Conservation (phyloP, 2,329 filamentous ascomycete genomes). For the Ascosphaera pollenicola region DNA sequence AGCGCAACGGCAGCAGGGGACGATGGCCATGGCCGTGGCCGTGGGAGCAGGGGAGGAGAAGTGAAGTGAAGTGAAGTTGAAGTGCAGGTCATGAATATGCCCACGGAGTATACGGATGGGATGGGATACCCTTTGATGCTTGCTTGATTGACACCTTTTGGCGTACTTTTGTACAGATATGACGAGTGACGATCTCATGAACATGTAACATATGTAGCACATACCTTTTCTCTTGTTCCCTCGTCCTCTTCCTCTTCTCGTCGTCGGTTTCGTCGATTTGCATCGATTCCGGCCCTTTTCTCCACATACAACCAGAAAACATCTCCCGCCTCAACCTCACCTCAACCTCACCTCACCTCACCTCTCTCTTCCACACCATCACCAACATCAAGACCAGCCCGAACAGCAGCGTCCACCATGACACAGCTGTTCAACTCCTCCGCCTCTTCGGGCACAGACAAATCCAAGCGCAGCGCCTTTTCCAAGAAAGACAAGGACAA, state of each 20-base stretch:
- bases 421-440: constrained; percentile 21
- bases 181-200: no score
- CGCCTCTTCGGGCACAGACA: constrained; percentile 16
- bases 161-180: neutral
- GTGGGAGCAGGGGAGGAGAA: no score
- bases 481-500: constrained; percentile 23
- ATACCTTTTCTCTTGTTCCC: neutral
- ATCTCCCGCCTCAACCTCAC: constrained; percentile 1
- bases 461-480: constrained; percentile 25
- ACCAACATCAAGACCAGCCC: no score
- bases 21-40: neutral
- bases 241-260: neutral
- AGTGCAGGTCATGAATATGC: no score
- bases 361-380: constrained; percentile 5
- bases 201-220: no score
- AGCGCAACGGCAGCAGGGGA: neutral
- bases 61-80: no score
- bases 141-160: constrained; percentile 1
- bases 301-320: constrained; percentile 1
- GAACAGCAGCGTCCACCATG: constrained; percentile 15
- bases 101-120: no score
- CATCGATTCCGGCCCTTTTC: constrained; percentile 4
- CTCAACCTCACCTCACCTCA: constrained; percentile 4
- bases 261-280: constrained; percentile 5
- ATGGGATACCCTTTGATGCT: no score